Evolutionary conservation across 768 basidiomycete species (phyloP).

Genomic region (Hericium alpestre): DNA sequence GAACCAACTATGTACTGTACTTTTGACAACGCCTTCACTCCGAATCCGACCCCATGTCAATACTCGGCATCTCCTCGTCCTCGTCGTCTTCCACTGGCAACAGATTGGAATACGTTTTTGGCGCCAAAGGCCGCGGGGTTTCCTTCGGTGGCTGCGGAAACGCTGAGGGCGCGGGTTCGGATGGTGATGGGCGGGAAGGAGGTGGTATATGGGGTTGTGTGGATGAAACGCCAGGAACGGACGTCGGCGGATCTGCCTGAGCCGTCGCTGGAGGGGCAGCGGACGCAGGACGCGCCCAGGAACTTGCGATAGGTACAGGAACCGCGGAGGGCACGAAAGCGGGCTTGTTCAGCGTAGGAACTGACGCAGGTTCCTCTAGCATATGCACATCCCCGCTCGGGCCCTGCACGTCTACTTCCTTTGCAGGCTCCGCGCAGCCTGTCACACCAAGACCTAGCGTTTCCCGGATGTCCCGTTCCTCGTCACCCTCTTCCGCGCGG

Average conservation of each 20-base stretch:
- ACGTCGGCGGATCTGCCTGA: too few species aligned
- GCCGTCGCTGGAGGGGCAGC: neutral
- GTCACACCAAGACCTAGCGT: constrained; percentile 26
- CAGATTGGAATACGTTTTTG: neutral
- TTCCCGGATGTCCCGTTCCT: constrained; percentile 42
- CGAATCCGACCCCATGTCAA: constrained; percentile 73
- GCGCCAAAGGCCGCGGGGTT: neutral
- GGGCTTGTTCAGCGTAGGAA: neutral
- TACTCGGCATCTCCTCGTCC: constrained; percentile 66
- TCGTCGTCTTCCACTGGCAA: constrained; percentile 27
- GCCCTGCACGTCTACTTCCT: neutral
- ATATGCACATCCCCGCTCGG: neutral
- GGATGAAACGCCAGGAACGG: neutral
- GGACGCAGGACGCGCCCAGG: neutral
- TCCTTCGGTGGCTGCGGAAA: neutral
- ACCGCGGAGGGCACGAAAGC: too few species aligned
- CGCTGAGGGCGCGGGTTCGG: neutral
- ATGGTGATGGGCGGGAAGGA: neutral
- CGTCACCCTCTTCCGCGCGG: constrained; percentile 50
- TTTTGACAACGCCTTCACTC: constrained; percentile 33
- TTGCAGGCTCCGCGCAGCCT: neutral
- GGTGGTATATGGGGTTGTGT: neutral
- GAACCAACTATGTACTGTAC: neutral
- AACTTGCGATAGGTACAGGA: neutral
- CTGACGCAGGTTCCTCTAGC: neutral